Evolutionary conservation across 2,329 filamentous ascomycete genomes (phyloP), one percentile per base, ranked within the genome.

Genomic region (Myriosclerotinia scirpicola): DNA sequence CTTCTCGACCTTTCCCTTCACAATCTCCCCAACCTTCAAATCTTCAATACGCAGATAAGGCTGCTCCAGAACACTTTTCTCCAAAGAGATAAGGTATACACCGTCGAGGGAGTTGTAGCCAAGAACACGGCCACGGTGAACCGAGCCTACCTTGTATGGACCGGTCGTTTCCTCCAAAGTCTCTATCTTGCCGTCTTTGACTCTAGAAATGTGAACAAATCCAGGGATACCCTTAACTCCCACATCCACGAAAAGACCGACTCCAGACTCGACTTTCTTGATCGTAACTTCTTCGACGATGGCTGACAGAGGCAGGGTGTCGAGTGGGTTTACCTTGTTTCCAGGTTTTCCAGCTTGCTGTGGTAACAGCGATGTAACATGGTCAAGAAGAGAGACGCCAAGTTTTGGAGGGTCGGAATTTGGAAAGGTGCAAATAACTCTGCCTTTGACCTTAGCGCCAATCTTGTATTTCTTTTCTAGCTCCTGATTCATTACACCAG

Each of bases 191-290:
- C 90, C 89, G 76, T 99, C 94, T 67, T 94, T 90, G 69, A 99
- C 85, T 70, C 91, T 87, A 0, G 95, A 99, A 71, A 99, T 96
- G 77, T 99, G 95, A 30, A 96, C 93, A 75, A 97, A 99, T 12
- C 92, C 92, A n/a, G 86, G 82, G 3, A 94, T 81, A 40, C 88
- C 85, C 52, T 85, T 81, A 7, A 89, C 79, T 2, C 88, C 88
- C 36, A 94, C 79, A 71, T 91, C 86, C 20, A 93, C 83, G 74
- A 96, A 97, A 2, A 97, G 82, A 64, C 95, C 96, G 68, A 94
- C 85, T 3, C 89, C 87, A 6, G 88, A 82, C 71, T 96, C 90
- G 3, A 97, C 92, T 71, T 90, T 90, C 64, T 88, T 85, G 9
- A 99, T 88, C 48, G 87, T 92, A 66, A 91, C 92, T 71, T 90